Evolutionary conservation across 768 basidiomycete species (phyloP).

Genomic region (Pisolithus orientalis): DNA sequence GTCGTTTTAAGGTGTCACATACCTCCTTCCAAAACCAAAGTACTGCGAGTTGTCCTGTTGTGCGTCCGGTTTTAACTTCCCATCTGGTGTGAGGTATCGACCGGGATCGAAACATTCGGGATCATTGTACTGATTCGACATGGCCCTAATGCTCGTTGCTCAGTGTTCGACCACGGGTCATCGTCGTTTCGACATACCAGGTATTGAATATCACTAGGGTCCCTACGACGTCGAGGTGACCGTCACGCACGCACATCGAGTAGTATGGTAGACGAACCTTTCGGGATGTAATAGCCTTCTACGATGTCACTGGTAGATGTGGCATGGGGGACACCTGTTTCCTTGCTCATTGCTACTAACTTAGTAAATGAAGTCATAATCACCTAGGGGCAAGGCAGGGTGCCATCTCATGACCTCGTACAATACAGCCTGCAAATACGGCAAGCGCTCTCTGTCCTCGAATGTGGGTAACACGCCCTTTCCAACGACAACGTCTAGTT

Average conservation of each 20-base stretch:
- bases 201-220: not conserved
- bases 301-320: slow-evolving; percentile 17
- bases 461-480: slow-evolving; percentile 15
- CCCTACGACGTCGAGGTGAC: not conserved
- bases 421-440: slow-evolving; percentile 20
- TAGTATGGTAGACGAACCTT: slow-evolving; percentile 7
- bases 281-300: slow-evolving; percentile 17
- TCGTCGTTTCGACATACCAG: not conserved
- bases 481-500: slow-evolving; percentile 19
- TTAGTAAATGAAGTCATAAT: not conserved
- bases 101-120: too few species aligned
- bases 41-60: too few species aligned
- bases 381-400: slow-evolving; percentile 16
- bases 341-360: not conserved
- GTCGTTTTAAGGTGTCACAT: not conserved
- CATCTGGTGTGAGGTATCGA: too few species aligned
- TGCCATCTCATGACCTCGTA: slow-evolving; percentile 19
- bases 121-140: slow-evolving; percentile 24
- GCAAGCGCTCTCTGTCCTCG: slow-evolving; percentile 15
- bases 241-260: not conserved
- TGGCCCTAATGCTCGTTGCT: slow-evolving; percentile 21
- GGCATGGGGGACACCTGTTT: slow-evolving; percentile 19
- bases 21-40: too few species aligned
- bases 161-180: not conserved
- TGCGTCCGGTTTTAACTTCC: too few species aligned